Evolutionary conservation across 2,329 filamentous ascomycete species (phyloP), one percentile per base, ranked within the genome.

Genomic region (Cercospora janseana): DNA sequence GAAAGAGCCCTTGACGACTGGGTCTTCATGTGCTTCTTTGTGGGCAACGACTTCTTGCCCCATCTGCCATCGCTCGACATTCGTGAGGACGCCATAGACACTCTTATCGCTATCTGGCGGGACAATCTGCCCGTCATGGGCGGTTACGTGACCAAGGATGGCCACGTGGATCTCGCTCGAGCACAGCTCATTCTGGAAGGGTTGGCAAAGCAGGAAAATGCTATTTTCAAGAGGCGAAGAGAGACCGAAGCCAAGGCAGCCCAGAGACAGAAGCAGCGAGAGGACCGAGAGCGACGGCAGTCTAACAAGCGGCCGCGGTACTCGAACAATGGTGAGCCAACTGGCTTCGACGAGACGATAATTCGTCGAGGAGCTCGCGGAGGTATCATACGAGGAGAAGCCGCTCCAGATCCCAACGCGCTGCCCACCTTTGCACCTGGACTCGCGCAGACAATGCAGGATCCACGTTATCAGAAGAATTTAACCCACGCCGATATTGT

Each of bases 21-120:
- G 93, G 89, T 97, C 10, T 97, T 97, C 69, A 93, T 97, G 83
- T 97, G 92, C 73, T 97, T 94, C 74, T 97, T 97, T 68, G 92
- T 97, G 49, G 92, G 92, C 60, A 98, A 98, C 70, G 94, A 98
- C 75, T 98, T 98, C 73, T 74, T 98, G 60, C 93, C 93, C 43
- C 93, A 98, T 77, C 76, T 98, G 51, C 93, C 93, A n/a, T 95
- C 92, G 63, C 79, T 98, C 51, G 93, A 97, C 69, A 97, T 98
- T 68, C 83, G 93, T 54, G 93, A 98, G 66, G 91, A 96, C 67
- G 92, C 92, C 41, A 98, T 98, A 65, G 92, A 98, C 66, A 94
- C 91, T 1, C 77, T 98, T 49, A 95, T 91, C 59, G 86, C 88
- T n/a, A 93, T 98, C 49, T 98, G 94, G 93, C 86, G 88, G 66